These are phyloP conservation scores for Chimonanthus salicifolius DNA, from an alignment of 164 flowering plant species.

Conservation along the genomic window DNA sequence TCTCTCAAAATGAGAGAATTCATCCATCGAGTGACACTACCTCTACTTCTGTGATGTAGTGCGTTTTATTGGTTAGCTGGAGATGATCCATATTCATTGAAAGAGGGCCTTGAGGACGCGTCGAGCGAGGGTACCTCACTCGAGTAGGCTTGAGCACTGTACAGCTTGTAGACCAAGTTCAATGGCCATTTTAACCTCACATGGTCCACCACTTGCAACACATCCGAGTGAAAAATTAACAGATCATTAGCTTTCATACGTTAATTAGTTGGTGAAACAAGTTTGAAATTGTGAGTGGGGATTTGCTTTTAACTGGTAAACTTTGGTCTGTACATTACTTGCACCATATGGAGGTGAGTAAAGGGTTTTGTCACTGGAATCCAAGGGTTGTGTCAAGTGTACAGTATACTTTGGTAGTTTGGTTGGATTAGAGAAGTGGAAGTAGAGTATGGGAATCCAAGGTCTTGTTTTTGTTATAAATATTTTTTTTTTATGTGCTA, in stretches of 20 bases:
- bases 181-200: background rate
- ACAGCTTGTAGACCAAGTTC: background rate
- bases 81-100: no score
- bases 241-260: background rate
- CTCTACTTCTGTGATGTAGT: no score
- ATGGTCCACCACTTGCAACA: background rate
- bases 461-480: background rate
- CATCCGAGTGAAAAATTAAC: background rate
- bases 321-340: background rate
- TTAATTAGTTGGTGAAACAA: background rate
- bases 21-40: no score
- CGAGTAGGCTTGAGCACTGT: background rate
- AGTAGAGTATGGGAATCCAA: constrained; percentile 3
- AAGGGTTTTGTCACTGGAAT: background rate
- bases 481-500: background rate
- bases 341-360: background rate
- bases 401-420: background rate
- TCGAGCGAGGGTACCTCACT: background rate
- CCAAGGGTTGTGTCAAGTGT: background rate
- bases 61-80: no score
- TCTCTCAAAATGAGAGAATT: no score
- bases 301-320: no score
- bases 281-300: background rate
- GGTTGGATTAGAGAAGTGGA: background rate
- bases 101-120: background rate